phyloP scores from a whole-genome alignment of 2,329 filamentous ascomycete genomes.

The Tolypocladium sp. region DNA sequence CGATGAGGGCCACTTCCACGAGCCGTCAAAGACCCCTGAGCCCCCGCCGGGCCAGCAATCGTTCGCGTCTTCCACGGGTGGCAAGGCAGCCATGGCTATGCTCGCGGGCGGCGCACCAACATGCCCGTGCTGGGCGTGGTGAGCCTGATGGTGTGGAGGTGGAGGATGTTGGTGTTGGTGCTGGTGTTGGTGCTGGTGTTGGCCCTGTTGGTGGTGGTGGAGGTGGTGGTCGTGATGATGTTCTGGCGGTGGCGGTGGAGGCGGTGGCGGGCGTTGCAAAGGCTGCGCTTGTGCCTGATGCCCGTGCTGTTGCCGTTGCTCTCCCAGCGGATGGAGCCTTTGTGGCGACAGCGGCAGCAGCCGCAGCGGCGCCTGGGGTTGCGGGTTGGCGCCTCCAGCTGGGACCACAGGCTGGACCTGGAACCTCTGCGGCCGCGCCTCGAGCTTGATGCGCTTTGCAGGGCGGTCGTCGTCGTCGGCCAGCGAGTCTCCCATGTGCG shows the following conservation, averaged over 20 bases:
- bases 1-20: conserved; percentile 5
- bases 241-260: background rate
- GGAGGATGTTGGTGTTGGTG: background rate
- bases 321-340: background rate
- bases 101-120: background rate
- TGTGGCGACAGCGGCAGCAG: background rate
- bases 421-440: background rate
- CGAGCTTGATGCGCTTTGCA: conserved; percentile 14
- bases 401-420: background rate
- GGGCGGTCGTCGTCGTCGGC: conserved; percentile 8
- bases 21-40: background rate
- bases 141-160: background rate
- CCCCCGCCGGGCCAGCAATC: background rate
- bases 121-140: background rate
- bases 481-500: conserved; percentile 8
- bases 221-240: background rate
- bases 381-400: background rate
- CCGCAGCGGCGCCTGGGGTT: background rate
- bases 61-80: background rate
- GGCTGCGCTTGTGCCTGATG: background rate
- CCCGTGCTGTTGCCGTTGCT: background rate
- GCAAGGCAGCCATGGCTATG: background rate
- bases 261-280: background rate
- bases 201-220: background rate
- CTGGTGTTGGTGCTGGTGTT: background rate